Evolutionary conservation across 2,329 filamentous ascomycete genomes (phyloP), one percentile per base, ranked within the genome.

Genomic region (Phaeosphaeria sp.): DNA sequence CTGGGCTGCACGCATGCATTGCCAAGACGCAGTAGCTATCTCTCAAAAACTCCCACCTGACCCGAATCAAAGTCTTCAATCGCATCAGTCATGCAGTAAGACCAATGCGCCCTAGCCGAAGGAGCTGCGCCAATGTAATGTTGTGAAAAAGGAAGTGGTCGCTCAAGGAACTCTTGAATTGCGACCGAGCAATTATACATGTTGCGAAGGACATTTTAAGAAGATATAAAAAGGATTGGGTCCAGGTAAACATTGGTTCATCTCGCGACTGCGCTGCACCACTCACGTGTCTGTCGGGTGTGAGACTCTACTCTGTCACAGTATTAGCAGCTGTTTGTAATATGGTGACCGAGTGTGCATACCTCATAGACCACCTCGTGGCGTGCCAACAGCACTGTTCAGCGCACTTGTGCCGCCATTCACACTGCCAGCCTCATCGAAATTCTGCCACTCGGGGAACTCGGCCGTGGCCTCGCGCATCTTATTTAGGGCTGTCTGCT

Each of bases 371-470:
- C 65, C 66, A 30, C 65, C 66, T 55, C 69, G 62, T 22, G 73
- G 73, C 25, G 73, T 76, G 27, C 72, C 73, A 27, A 74, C 72
- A 5, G 71, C 66, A 48, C 68, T 72, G 2, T 70, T 69, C 44
- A 75, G 66, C 10, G 68, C 72, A 54, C 69, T 72, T 23, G 68
- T 44, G 6, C 81, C 83, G 60, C 86, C 85, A 27, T 79, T 82
- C 51, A 77, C 77, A 17, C 80, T 80, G n/a, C 73, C 78, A 13
- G 78, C 75, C 53, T 83, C 81, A 50, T 87, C 85, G 55, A 84
- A 86, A 71, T 85, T 82, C 59, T 84, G 80, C 66, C 85, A 83
- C 60, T 87, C 80, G 2, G 86, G 85, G 62, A 84, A 75, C n/a
- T 79, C 77, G 51, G 81, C 81, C 2, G 83, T 85, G 60, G 84